Percentiles rank a stretch among this genome's conserved stretches.
Evolutionary conservation across 2,329 filamentous ascomycete species (phyloP).

Genomic region (Trichoderma sp.): DNA sequence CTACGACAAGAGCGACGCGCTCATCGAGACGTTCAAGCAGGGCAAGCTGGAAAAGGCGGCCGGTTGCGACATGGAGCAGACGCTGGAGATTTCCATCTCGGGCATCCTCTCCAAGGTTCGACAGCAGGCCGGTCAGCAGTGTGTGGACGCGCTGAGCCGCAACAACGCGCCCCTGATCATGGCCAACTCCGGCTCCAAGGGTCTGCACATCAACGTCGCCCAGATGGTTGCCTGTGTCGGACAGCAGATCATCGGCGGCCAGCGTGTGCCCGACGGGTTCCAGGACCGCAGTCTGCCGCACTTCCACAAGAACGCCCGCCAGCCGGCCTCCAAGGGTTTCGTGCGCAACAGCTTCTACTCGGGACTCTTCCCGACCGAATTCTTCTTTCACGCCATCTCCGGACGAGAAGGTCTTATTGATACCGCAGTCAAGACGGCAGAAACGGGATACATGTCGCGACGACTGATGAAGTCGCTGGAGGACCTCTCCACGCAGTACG

Average conservation of each 20-base stretch:
- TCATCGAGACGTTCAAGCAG: slow-evolving; percentile 78
- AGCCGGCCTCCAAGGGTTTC: slow-evolving; percentile 95
- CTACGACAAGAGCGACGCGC: slow-evolving; percentile 77
- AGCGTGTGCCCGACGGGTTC: slow-evolving; percentile 93
- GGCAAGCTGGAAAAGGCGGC: slow-evolving; percentile 83
- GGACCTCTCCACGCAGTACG: slow-evolving; percentile 90
- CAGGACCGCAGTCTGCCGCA: slow-evolving; percentile 93
- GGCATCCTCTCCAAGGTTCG: slow-evolving; percentile 91
- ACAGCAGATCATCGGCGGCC: slow-evolving; percentile 94
- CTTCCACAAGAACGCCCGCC: slow-evolving; percentile 88
- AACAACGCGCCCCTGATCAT: slow-evolving; percentile 95
- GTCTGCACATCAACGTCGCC: slow-evolving; percentile 95
- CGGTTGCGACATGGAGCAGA: slow-evolving; percentile 89
- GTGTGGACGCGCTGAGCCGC: slow-evolving; percentile 84
- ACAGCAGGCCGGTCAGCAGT: slow-evolving; percentile 86
- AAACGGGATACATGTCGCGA: slow-evolving; percentile 98
- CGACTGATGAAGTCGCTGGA: slow-evolving; percentile 97
- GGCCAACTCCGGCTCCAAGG: slow-evolving; percentile 96
- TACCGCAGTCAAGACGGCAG: slow-evolving; percentile 97
- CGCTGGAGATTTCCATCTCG: slow-evolving; percentile 86
- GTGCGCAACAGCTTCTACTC: slow-evolving; percentile 97
- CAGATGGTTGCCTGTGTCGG: slow-evolving; percentile 98
- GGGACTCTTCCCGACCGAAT: slow-evolving; percentile 85
- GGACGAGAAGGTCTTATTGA: slow-evolving; percentile 98
- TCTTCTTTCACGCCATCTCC: slow-evolving; percentile 97